These are phyloP conservation scores for Colletotrichum noveboracense DNA, from an alignment of 2,329 filamentous ascomycete species.

Conservation along the genomic window DNA sequence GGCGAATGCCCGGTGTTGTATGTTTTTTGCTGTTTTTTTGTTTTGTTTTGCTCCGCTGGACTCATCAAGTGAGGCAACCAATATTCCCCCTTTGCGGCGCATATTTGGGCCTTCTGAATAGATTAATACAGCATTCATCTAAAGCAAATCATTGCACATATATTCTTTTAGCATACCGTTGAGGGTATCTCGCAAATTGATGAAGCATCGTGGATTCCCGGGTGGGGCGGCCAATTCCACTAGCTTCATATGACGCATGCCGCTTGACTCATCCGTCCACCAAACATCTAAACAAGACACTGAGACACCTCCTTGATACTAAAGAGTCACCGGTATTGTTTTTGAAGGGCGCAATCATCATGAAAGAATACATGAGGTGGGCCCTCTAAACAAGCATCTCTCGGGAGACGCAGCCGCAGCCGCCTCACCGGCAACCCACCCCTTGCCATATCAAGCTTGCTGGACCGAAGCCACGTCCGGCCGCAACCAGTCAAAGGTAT, in stretches of 20 bases:
- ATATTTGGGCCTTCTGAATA: background rate
- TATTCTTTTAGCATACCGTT: background rate
- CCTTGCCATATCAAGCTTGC: background rate
- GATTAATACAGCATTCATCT: background rate
- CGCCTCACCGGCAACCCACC: background rate
- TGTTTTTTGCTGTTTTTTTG: background rate
- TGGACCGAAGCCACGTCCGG: slow-evolving; percentile 18
- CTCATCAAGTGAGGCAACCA: background rate
- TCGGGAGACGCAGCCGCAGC: background rate
- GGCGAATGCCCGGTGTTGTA: background rate
- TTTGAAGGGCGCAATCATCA: background rate
- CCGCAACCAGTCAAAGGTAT: slow-evolving; percentile 54
- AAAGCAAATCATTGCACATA: background rate
- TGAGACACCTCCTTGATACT: background rate
- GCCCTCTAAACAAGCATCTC: background rate
- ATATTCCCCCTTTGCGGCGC: background rate
- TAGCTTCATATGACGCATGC: background rate
- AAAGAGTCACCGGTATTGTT: background rate
- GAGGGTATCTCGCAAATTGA: background rate
- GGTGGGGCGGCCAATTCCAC: background rate
- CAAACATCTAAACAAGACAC: background rate
- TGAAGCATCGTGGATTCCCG: background rate
- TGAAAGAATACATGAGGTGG: background rate
- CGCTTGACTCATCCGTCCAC: background rate
- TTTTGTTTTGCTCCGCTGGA: background rate